A percentile compares a stretch with the other conserved stretches of the same genome.
These are phyloP conservation scores for Eimeria tenella DNA, from an alignment of 169 alveolate species.

Conservation along the genomic window DNA sequence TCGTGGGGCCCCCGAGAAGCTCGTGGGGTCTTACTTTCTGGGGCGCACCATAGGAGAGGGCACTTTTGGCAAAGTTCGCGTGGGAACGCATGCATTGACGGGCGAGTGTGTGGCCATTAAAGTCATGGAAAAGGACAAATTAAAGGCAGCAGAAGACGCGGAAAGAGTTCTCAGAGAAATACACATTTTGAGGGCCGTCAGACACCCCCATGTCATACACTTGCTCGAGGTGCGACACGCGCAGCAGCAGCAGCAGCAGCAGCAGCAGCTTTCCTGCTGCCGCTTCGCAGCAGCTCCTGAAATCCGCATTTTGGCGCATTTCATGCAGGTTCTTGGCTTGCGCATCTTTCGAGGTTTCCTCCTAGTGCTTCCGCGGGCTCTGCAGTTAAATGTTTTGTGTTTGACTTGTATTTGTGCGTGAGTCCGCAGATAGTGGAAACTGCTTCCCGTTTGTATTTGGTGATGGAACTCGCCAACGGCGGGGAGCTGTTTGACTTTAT, in stretches of 20 bases:
- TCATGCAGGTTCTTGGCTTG: neutral
- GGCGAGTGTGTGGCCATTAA: slow-evolving; percentile 86
- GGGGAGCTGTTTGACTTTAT: slow-evolving; percentile 95
- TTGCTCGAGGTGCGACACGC: slow-evolving; percentile 83
- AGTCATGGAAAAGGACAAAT: slow-evolving; percentile 85
- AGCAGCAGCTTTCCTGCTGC: too few species aligned
- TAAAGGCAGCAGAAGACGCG: slow-evolving; percentile 91
- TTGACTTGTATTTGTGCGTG: neutral
- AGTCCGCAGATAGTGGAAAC: slow-evolving; percentile 88
- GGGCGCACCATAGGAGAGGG: slow-evolving; percentile 95
- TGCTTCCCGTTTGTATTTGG: slow-evolving; percentile 87
- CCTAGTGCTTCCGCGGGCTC: too few species aligned
- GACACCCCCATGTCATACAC: slow-evolving; percentile 87
- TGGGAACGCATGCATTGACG: slow-evolving; percentile 93
- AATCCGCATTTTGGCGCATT: neutral
- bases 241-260: too few species aligned
- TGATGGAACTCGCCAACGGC: slow-evolving; percentile 94
- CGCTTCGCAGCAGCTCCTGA: too few species aligned
- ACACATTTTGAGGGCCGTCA: slow-evolving; percentile 86
- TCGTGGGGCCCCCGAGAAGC: slow-evolving; percentile 60
- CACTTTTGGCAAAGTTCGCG: slow-evolving; percentile 94
- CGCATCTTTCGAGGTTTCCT: neutral
- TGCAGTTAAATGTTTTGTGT: too few species aligned
- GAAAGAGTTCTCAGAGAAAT: slow-evolving; percentile 94
- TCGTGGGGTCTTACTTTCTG: slow-evolving; percentile 86